Percentiles rank a stretch among this genome's conserved stretches.
Conservation (phyloP, 805 yeast species). For the Saccharomycopsis olivae region DNA sequence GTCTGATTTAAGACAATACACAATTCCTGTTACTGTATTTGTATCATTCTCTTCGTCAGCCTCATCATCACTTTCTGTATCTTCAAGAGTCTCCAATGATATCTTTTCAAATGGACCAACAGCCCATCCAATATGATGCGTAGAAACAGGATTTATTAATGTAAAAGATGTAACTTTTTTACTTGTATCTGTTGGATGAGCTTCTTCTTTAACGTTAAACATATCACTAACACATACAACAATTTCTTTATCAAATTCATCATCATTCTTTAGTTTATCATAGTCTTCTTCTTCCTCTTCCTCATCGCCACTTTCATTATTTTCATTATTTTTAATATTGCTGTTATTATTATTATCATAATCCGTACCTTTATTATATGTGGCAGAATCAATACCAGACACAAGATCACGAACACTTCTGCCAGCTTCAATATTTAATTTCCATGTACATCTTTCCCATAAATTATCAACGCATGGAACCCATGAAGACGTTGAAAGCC, state of each 20-base stretch:
- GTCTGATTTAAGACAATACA: constrained; percentile 55
- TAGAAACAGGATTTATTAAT: constrained; percentile 73
- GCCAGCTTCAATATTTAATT: constrained; percentile 76
- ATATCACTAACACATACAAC: constrained; percentile 63
- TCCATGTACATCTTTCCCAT: constrained; percentile 89
- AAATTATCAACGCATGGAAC: constrained; percentile 89
- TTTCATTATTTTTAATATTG: constrained; percentile 13
- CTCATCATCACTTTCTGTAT: constrained; percentile 12
- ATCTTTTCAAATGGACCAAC: constrained; percentile 75
- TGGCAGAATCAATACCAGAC: no score
- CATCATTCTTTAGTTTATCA: constrained; percentile 12
- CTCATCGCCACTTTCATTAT: no score
- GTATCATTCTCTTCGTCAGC: constrained; percentile 28
- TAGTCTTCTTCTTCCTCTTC: constrained; percentile 13
- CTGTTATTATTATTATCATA: no score
- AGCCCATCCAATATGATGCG: constrained; percentile 94
- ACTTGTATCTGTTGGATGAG: constrained; percentile 64
- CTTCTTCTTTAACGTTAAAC: constrained; percentile 52
- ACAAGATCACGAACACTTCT: constrained; percentile 64
- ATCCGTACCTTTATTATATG: background rate
- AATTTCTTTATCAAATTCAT: constrained; percentile 32
- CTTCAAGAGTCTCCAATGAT: constrained; percentile 29
- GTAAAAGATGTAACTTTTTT: constrained; percentile 69
- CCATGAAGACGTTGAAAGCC: constrained; percentile 90
- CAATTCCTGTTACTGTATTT: constrained; percentile 41